Percentiles rank a stretch among this genome's conserved stretches.
Conservation (phyloP, 371 early-diverging fungal species). For the Mortierella sp. region DNA sequence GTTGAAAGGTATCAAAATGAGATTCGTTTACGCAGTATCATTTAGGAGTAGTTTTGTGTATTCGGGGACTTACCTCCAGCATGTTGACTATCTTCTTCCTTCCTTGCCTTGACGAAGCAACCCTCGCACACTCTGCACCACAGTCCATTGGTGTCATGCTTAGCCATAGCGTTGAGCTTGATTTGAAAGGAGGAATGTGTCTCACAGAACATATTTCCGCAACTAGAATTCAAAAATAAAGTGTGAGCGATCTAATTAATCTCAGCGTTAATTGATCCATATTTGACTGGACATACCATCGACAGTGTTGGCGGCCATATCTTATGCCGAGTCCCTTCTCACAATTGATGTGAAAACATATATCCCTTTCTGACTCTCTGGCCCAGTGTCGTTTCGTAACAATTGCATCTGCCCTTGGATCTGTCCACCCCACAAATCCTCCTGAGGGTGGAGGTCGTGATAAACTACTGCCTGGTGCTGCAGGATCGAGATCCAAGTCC, state of each 20-base stretch:
- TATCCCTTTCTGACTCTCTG: conserved; percentile 39
- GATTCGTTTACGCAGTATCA: not conserved
- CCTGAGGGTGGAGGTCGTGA: conserved; percentile 44
- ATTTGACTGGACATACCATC: conserved; percentile 41
- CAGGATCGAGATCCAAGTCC: conserved; percentile 47
- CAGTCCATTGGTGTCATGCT: conserved; percentile 80
- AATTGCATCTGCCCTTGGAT: conserved; percentile 42
- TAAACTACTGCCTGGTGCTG: conserved; percentile 35
- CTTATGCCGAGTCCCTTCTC: conserved; percentile 48
- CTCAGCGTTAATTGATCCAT: not conserved
- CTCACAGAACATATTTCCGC: conserved; percentile 82
- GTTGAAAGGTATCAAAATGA: not conserved
- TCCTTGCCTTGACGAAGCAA: conserved; percentile 65
- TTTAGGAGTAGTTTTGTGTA: not conserved
- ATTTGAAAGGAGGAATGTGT: conserved; percentile 77
- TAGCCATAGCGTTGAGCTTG: conserved; percentile 73
- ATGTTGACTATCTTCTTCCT: conserved; percentile 66
- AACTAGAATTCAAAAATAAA: conserved; percentile 58
- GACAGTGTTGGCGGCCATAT: conserved; percentile 55
- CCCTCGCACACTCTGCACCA: conserved; percentile 83
- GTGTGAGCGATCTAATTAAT: not conserved
- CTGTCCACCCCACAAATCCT: conserved; percentile 49
- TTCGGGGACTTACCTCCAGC: conserved; percentile 57
- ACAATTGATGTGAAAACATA: conserved; percentile 33
- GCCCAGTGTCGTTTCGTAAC: conserved; percentile 54